Conservation (phyloP, 805 yeast genomes). For the Metschnikowia cerradonensis region DNA sequence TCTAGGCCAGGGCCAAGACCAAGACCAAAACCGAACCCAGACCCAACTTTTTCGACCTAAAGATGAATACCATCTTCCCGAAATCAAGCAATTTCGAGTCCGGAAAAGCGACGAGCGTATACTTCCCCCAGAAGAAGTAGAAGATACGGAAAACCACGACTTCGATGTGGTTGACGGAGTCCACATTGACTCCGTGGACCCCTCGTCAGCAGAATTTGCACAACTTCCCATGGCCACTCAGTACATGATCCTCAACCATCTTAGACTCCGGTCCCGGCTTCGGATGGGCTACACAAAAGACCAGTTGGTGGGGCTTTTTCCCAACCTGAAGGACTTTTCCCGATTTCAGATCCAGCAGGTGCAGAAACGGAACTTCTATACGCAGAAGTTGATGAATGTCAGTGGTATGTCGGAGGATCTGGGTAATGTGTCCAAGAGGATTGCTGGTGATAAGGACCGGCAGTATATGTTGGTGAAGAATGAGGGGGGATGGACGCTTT, state of each 20-base stretch:
- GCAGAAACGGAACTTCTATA: slow-evolving; percentile 81
- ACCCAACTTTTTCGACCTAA: slow-evolving; percentile 40
- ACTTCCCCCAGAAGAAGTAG: slow-evolving; percentile 67
- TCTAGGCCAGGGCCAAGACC: too few species aligned
- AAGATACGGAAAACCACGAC: slow-evolving; percentile 39
- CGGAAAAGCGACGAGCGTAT: slow-evolving; percentile 65
- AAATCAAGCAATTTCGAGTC: slow-evolving; percentile 51
- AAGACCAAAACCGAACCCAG: background rate
- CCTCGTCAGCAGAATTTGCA: slow-evolving; percentile 72
- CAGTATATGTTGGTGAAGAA: slow-evolving; percentile 72
- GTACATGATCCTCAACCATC: slow-evolving; percentile 79
- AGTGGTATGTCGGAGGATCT: slow-evolving; percentile 70
- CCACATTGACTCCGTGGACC: slow-evolving; percentile 73
- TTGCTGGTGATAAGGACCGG: slow-evolving; percentile 79
- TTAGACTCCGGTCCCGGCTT: slow-evolving; percentile 78
- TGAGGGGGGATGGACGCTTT: slow-evolving; percentile 80
- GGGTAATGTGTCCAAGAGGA: slow-evolving; percentile 46
- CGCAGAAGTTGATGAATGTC: slow-evolving; percentile 80
- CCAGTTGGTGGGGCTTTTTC: slow-evolving; percentile 79
- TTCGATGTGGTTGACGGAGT: slow-evolving; percentile 60
- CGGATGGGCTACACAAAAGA: slow-evolving; percentile 93
- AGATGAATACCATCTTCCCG: slow-evolving; percentile 88
- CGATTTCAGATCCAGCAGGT: slow-evolving; percentile 91
- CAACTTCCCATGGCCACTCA: slow-evolving; percentile 80
- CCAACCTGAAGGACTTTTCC: slow-evolving; percentile 85